Evolutionary conservation across 2,329 filamentous ascomycete species (phyloP).

Genomic region (Chrysoporthe austroafricana): DNA sequence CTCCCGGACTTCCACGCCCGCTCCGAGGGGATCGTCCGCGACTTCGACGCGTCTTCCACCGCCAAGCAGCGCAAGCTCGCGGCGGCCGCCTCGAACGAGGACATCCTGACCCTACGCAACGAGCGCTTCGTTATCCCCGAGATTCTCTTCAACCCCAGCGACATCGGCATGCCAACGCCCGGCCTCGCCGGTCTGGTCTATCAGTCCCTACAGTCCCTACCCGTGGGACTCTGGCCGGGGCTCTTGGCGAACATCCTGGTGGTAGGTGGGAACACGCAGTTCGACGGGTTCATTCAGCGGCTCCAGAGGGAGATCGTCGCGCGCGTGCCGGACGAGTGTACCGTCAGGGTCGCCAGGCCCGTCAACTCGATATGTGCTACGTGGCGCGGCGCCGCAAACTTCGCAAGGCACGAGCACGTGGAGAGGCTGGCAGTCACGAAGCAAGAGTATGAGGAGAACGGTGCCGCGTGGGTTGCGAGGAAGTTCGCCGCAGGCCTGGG

Average conservation of each 20-base stretch:
- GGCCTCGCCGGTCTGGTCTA: conserved; percentile 83
- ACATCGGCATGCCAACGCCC: conserved; percentile 82
- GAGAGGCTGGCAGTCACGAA: conserved; percentile 76
- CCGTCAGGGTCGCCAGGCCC: conserved; percentile 73
- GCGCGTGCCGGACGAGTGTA: conserved; percentile 74
- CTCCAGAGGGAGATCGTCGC: conserved; percentile 75
- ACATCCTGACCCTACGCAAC: conserved; percentile 84
- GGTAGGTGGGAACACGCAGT: conserved; percentile 81
- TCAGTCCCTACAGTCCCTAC: conserved; percentile 74
- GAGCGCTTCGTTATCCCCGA: conserved; percentile 92
- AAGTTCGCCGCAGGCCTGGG: conserved; percentile 61
- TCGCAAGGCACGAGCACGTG: conserved; percentile 72
- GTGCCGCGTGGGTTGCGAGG: conserved; percentile 72
- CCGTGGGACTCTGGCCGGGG: conserved; percentile 81
- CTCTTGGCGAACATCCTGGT: conserved; percentile 86
- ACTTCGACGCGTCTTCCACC: conserved; percentile 69
- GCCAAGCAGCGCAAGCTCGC: conserved; percentile 55
- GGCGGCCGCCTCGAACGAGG: conserved; percentile 62
- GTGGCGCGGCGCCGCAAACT: conserved; percentile 81
- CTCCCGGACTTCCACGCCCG: conserved; percentile 75
- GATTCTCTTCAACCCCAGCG: conserved; percentile 81
- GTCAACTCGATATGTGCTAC: conserved; percentile 76
- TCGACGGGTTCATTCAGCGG: conserved; percentile 81
- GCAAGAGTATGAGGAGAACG: conserved; percentile 88
- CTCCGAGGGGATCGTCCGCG: conserved; percentile 69